Conservation (phyloP, 2,329 filamentous ascomycete species). For the Leptographium lundbergii region DNA sequence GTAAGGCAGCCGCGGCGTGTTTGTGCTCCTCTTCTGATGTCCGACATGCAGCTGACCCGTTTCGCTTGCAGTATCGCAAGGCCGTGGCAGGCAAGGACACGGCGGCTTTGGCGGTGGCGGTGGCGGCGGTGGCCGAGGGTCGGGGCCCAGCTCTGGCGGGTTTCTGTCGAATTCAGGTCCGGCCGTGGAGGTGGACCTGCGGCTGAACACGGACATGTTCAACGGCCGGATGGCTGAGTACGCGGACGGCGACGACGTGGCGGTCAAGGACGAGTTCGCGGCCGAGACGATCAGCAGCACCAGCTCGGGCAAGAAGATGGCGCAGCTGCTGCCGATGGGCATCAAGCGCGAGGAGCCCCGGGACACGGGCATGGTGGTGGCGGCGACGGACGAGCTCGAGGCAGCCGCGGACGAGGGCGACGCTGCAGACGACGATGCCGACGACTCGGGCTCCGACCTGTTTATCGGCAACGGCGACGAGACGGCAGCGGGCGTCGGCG, state of each 20-base stretch:
- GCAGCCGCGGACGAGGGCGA: slow-evolving; percentile 25
- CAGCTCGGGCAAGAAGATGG: slow-evolving; percentile 10
- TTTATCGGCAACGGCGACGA: slow-evolving; percentile 10
- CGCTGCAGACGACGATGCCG: slow-evolving; percentile 18
- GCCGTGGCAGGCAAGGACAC: slow-evolving; percentile 8
- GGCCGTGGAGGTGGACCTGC: slow-evolving; percentile 25
- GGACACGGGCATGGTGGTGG: slow-evolving; percentile 38
- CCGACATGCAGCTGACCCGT: background rate
- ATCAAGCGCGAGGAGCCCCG: slow-evolving; percentile 42
- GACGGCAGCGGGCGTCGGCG: slow-evolving; percentile 3
- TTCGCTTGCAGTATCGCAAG: slow-evolving; percentile 5
- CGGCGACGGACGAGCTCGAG: slow-evolving; percentile 44
- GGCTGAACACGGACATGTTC: slow-evolving; percentile 46
- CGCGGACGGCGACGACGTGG: slow-evolving; percentile 29
- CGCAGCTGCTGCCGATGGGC: slow-evolving; percentile 36
- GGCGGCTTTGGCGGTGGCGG: slow-evolving; percentile 10
- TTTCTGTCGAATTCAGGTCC: background rate
- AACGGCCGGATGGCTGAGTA: slow-evolving; percentile 25
- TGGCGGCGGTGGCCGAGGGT: slow-evolving; percentile 9
- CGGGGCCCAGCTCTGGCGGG: slow-evolving; percentile 4
- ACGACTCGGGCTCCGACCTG: slow-evolving; percentile 14
- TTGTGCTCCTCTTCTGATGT: slow-evolving; percentile 3
- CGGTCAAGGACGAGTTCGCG: slow-evolving; percentile 27
- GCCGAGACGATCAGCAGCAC: slow-evolving; percentile 8
- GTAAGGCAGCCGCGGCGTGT: slow-evolving; percentile 9